Conservation (phyloP, 371 early-diverging fungal species). For the Dichotomocladium elegans region DNA sequence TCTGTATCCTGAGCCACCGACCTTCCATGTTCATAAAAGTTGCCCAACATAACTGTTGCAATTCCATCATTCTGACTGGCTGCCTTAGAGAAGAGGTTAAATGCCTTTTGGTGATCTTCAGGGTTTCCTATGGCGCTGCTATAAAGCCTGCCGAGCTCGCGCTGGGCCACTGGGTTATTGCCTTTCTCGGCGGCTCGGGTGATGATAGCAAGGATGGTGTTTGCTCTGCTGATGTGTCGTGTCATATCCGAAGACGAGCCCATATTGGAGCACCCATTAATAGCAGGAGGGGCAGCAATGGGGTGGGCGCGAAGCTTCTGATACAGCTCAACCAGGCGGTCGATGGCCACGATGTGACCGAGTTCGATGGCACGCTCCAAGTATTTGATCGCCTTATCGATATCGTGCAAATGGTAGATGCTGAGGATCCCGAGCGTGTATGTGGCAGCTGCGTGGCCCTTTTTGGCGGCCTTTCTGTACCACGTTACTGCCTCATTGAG, state of each 20-base stretch:
- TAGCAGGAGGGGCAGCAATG: no score
- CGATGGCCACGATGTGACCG: constrained; percentile 38
- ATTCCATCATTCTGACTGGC: constrained; percentile 74
- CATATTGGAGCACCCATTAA: no score
- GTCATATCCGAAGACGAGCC: constrained; percentile 3
- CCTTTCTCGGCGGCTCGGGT: constrained; percentile 41
- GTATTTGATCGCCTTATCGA: constrained; percentile 29
- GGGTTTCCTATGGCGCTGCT: constrained; percentile 65
- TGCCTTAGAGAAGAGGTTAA: constrained; percentile 73
- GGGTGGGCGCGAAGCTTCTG: constrained; percentile 31
- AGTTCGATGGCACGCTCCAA: constrained; percentile 45
- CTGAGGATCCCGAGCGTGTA: constrained; percentile 46
- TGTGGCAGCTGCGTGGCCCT: constrained; percentile 40
- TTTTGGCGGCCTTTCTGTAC: constrained; percentile 48
- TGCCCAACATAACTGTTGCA: constrained; percentile 70
- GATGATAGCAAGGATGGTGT: constrained; percentile 41
- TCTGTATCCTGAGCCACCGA: constrained; percentile 50
- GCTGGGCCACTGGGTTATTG: constrained; percentile 58
- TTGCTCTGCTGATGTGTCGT: constrained; percentile 9
- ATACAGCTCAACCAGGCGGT: constrained; percentile 35
- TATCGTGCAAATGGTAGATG: constrained; percentile 39
- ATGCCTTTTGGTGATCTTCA: constrained; percentile 68
- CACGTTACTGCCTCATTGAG: constrained; percentile 44
- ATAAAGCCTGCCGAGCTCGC: constrained; percentile 84
- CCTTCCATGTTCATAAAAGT: constrained; percentile 50